Evolutionary conservation across 2,329 filamentous ascomycete species (phyloP).

Genomic region (Clonostachys chloroleuca): DNA sequence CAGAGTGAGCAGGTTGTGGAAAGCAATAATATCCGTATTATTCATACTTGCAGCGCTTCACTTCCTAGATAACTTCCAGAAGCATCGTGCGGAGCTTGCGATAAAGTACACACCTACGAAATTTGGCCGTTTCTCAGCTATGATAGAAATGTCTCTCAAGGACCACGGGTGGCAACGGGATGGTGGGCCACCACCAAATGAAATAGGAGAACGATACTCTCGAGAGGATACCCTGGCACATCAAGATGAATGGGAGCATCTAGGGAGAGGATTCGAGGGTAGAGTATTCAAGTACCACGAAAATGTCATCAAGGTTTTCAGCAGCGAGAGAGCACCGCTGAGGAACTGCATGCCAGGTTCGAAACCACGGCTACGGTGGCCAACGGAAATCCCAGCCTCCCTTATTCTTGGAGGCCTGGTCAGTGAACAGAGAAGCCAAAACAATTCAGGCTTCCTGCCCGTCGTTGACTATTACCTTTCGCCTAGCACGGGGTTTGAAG

Average conservation of each 20-base stretch:
- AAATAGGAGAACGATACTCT: slow-evolving; percentile 3
- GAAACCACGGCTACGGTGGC: slow-evolving; percentile 13
- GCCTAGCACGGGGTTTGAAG: slow-evolving; percentile 1
- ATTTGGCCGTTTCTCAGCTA: slow-evolving; percentile 4
- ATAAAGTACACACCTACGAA: slow-evolving; percentile 13
- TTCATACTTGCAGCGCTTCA: slow-evolving; percentile 6
- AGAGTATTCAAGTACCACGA: slow-evolving; percentile 17
- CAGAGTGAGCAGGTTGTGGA: too few species aligned
- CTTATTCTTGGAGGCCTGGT: slow-evolving; percentile 17
- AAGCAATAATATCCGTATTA: too few species aligned
- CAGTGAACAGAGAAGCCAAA: neutral
- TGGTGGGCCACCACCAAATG: neutral
- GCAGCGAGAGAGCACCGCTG: slow-evolving; percentile 14
- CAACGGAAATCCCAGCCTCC: slow-evolving; percentile 21
- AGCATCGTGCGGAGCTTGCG: slow-evolving; percentile 6
- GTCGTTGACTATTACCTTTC: slow-evolving; percentile 21
- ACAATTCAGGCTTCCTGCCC: slow-evolving; percentile 14
- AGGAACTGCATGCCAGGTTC: slow-evolving; percentile 19
- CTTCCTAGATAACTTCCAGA: slow-evolving; percentile 1
- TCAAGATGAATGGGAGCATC: slow-evolving; percentile 14
- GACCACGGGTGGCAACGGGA: slow-evolving; percentile 8
- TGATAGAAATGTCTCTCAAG: slow-evolving; percentile 3
- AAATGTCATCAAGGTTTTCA: slow-evolving; percentile 22
- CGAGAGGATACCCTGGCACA: slow-evolving; percentile 9
- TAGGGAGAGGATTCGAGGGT: slow-evolving; percentile 21